Evolutionary conservation across 495 filamentous ascomycete genomes (phyloP), one percentile per base, ranked within the genome.

Genomic region (Penicillium paxilli): DNA sequence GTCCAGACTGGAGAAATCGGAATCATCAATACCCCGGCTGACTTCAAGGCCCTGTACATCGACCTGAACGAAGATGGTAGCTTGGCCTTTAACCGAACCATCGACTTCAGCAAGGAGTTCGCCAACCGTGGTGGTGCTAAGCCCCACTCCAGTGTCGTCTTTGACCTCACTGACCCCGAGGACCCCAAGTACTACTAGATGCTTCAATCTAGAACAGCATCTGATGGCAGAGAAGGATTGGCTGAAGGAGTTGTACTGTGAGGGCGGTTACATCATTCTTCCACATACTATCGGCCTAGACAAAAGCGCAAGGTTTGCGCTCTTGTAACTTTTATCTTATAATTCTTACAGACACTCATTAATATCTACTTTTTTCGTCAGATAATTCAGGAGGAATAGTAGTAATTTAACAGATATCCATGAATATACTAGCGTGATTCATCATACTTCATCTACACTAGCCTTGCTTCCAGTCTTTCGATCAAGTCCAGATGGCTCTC

Each of bases 1-100:
- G 78, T 87, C 1, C 84, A 87, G 68, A 82, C 82, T 5, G 83
- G 82, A 28, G 75, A 80, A 5, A 83, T 86, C 48, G 78, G 78
- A 4, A 67, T 86, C 5, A 78, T 87, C 51, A 87, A 87, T 55
- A 85, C 82, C 0, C 81, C 81, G 0, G 82, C 78, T 38, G 83
- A 86, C 62, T 85, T 73, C 77, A 84, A 82, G 72, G 82, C 75
- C 6, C 77, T 80, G 52, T 85, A 84, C 63, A 80, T 87, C 53
- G 81, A 85, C 50, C 77, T 85, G 47, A 67, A 75, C 9, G 60
- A 71, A 16, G 75, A 84, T 58, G 82, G 84, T 1, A 72, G 72
- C 32, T 56, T 87, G 35, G 62, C 55, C 55, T 87, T 84, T 62
- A 84, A 85, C 66, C 71, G 82, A 10, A 73, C 68, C 42, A 84